Evolutionary conservation across 768 basidiomycete genomes (phyloP).

Genomic region (Leccinum uliginosum): DNA sequence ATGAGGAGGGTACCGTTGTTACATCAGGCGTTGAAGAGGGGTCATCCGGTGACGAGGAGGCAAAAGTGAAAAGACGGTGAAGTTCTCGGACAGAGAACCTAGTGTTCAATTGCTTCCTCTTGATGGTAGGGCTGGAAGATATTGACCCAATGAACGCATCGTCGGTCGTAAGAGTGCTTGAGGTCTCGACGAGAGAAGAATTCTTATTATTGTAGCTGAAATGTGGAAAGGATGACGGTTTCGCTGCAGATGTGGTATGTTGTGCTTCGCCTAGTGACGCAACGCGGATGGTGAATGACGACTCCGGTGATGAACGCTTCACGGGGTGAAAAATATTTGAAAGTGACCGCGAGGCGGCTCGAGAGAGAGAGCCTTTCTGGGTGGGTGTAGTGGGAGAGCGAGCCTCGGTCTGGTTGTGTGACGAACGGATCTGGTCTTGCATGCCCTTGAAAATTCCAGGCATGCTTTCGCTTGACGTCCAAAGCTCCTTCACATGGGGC

Average conservation of each 20-base stretch:
- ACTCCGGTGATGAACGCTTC: slow-evolving; percentile 28
- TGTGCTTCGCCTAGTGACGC: slow-evolving; percentile 18
- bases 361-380: slow-evolving; percentile 27
- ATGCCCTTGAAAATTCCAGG: slow-evolving; percentile 25
- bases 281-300: slow-evolving; percentile 20
- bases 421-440: slow-evolving; percentile 20
- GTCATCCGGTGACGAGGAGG: slow-evolving; percentile 19
- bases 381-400: slow-evolving; percentile 11
- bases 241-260: background rate
- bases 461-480: slow-evolving; percentile 27
- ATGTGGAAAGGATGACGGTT: slow-evolving; percentile 8
- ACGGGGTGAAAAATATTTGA: slow-evolving; percentile 23
- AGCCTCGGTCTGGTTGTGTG: slow-evolving; percentile 12
- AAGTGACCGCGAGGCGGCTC: slow-evolving; percentile 29
- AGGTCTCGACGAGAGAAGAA: slow-evolving; percentile 15
- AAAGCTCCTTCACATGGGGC: slow-evolving; percentile 39
- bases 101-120: slow-evolving; percentile 17
- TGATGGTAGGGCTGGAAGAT: slow-evolving; percentile 34
- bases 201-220: slow-evolving; percentile 24
- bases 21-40: slow-evolving; percentile 1
- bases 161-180: slow-evolving; percentile 8
- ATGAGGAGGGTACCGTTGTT: background rate
- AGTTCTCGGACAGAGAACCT: slow-evolving; percentile 37
- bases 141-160: slow-evolving; percentile 20
- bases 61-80: slow-evolving; percentile 30